Evolutionary conservation across 1,139 yeast genomes (phyloP), one percentile per base, ranked within the genome.

Genomic region (Pneumocystis carinii): DNA sequence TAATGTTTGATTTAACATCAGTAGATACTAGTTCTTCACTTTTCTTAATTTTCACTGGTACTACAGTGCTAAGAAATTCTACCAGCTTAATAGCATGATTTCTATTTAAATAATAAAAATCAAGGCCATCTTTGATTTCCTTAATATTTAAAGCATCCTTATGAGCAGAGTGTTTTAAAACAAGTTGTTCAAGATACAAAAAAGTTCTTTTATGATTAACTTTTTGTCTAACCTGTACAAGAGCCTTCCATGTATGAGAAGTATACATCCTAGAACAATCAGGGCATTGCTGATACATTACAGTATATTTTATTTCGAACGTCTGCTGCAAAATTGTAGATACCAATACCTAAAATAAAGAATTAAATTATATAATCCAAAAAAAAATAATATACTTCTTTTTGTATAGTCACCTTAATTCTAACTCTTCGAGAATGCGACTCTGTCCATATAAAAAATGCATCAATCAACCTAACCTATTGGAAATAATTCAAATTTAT

Each of bases 201-300:
- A 92, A 94, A 7, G 99, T 92, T 78, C 97, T 85, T 77, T 92
- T 92, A 75, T 92, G 98, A 19, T 90, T 83, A 53, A 94, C 98
- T 74, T 94, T 94, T 75, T 92, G 99, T 78, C 98, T 87, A 70
- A 94, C 86, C 77, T 94, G 99, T 56, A 94, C 95, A 15, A 92
- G 83, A 8, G 98, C 96, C 76, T 94, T 85, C 99, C 99, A 92
- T 19, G 97, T 92, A 73, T 94, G 89, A 42, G 94, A 87, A 19
- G 98, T 92, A 73, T 86, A 92, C 1, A 95, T 86, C 75, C 89
- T 89, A 63, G 97, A 97, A 83, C 99, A 92, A 77, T 92, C 99
- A 1, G 97, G 85, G 79, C 99, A 92, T 78, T 92, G 99, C 85
- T 90, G 89, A 42, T 97, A 96, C 68, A 89, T 80, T 62, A 92